Evolutionary conservation across 306 rosid species (phyloP).

Genomic region (Inga laurina): DNA sequence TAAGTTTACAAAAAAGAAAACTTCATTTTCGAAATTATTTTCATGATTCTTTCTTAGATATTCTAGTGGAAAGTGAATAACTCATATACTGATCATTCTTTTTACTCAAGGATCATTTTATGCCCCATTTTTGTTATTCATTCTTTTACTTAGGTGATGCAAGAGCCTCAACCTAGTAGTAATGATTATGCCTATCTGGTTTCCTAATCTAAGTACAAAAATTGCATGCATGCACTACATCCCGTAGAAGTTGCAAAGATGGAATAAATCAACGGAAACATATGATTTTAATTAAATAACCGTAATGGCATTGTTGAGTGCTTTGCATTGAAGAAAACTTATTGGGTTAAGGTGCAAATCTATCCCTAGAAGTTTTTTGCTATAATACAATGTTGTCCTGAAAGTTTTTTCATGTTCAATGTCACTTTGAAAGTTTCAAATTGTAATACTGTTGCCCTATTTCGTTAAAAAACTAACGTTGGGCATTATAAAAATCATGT

Average conservation of each 20-base stretch:
- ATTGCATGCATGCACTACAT: neutral
- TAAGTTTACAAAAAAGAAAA: constrained; percentile 33
- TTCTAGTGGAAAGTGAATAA: constrained; percentile 17
- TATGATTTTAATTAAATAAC: neutral
- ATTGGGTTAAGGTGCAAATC: no score
- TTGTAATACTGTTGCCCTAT: no score
- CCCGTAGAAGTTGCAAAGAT: neutral
- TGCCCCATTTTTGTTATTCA: constrained; percentile 9
- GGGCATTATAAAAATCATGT: no score
- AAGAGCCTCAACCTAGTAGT: neutral
- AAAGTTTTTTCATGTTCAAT: no score
- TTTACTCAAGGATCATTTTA: constrained; percentile 11
- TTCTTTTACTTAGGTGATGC: constrained; percentile 2
- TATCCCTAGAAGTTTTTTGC: no score
- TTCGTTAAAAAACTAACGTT: no score
- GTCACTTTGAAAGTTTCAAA: no score
- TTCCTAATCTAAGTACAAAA: neutral
- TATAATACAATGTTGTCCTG: no score
- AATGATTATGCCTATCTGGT: neutral
- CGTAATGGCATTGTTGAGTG: neutral
- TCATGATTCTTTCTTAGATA: constrained; percentile 28
- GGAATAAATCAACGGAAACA: neutral
- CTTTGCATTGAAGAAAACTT: neutral
- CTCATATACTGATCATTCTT: constrained; percentile 11
- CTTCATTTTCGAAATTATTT: neutral